Conservation (phyloP, 1,139 yeast species). For the Kurtzmaniella quercitrusa region DNA sequence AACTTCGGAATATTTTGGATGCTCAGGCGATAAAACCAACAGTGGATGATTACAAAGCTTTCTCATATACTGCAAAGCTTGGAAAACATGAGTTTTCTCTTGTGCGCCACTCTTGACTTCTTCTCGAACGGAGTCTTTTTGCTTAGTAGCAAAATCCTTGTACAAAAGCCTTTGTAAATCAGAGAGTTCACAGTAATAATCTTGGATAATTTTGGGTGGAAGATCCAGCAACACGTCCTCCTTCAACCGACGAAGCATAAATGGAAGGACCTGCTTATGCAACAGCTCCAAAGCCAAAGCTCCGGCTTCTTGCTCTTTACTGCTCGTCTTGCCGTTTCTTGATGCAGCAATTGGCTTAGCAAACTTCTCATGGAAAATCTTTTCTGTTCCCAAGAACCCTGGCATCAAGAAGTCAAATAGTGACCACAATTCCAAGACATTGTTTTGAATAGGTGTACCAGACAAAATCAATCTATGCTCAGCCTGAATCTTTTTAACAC, state of each 20-base stretch:
- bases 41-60: slow-evolving; percentile 97
- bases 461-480: slow-evolving; percentile 88
- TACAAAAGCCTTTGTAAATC: slow-evolving; percentile 85
- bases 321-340: slow-evolving; percentile 83
- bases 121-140: slow-evolving; percentile 65
- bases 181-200: slow-evolving; percentile 93
- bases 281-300: slow-evolving; percentile 93
- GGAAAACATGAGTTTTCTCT: slow-evolving; percentile 87
- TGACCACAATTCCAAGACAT: slow-evolving; percentile 95
- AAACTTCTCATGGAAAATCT: slow-evolving; percentile 88
- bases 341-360: slow-evolving; percentile 97
- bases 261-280: slow-evolving; percentile 95
- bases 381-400: slow-evolving; percentile 94
- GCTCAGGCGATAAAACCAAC: slow-evolving; percentile 77
- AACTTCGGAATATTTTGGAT: slow-evolving; percentile 77
- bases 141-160: slow-evolving; percentile 87
- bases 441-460: slow-evolving; percentile 98
- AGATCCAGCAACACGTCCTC: slow-evolving; percentile 94
- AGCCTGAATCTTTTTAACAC: slow-evolving; percentile 78
- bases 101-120: slow-evolving; percentile 40
- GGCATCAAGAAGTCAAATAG: slow-evolving; percentile 98
- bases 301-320: slow-evolving; percentile 96
- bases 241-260: slow-evolving; percentile 90
- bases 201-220: slow-evolving; percentile 98
- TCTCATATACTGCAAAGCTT: slow-evolving; percentile 95